phyloP scores from a whole-genome alignment of 495 filamentous ascomycete genomes.

The Xylaria scruposa region DNA sequence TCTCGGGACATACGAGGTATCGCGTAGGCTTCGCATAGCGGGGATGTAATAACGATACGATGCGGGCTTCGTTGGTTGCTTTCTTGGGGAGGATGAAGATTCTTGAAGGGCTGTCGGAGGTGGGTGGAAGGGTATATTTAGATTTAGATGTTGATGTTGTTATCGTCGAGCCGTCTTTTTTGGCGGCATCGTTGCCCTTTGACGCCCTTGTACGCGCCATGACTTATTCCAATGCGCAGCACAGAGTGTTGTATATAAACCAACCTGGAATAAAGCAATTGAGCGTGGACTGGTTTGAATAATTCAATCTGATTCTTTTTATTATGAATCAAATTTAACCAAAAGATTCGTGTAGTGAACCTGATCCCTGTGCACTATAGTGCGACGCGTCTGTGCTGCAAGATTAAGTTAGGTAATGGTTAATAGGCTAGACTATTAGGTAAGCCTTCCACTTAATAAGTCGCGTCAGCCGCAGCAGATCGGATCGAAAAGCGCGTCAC shows the following conservation, averaged over 20 bases:
- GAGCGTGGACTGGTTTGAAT: background rate
- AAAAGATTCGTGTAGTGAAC: too few relatives aligned
- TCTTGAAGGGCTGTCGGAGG: slow-evolving; percentile 59
- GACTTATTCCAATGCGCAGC: slow-evolving; percentile 7
- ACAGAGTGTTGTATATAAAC: background rate
- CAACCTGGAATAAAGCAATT: background rate
- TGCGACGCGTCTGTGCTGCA: slow-evolving; percentile 13
- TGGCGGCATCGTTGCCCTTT: slow-evolving; percentile 21
- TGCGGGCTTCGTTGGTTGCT: slow-evolving; percentile 65
- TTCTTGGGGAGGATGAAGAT: slow-evolving; percentile 82
- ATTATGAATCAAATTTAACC: background rate
- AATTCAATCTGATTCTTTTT: background rate
- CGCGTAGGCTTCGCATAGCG: slow-evolving; percentile 66
- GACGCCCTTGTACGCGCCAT: slow-evolving; percentile 34
- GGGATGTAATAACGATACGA: slow-evolving; percentile 83
- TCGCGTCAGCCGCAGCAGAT: background rate
- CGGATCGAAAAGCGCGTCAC: slow-evolving; percentile 11
- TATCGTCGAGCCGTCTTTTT: slow-evolving; percentile 32
- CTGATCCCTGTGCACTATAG: slow-evolving; percentile 14
- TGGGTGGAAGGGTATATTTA: slow-evolving; percentile 44
- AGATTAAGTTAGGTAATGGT: background rate
- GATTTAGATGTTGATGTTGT: slow-evolving; percentile 40
- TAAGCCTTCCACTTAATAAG: background rate
- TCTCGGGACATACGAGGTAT: slow-evolving; percentile 80
- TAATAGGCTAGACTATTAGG: background rate